Conservation (phyloP, 768 basidiomycete species). For the Amanita inopinata region DNA sequence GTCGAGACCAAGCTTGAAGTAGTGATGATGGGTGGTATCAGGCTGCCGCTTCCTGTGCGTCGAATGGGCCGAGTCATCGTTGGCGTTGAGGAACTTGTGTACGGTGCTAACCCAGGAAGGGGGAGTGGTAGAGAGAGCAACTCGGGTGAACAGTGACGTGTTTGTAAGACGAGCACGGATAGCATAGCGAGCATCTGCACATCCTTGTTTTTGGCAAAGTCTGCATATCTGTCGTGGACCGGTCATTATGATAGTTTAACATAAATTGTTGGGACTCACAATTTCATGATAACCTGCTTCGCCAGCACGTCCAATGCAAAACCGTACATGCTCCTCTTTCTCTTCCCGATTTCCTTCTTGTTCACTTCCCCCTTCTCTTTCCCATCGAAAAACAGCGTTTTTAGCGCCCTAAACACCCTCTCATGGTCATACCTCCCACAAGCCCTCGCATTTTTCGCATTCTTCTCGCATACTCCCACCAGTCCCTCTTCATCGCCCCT, state of each 20-base stretch:
- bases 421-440: constrained; percentile 64
- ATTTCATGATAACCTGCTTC: constrained; percentile 29
- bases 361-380: constrained; percentile 11
- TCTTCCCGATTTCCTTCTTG: constrained; percentile 6
- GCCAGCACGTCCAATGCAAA: constrained; percentile 25
- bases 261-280: constrained; percentile 30
- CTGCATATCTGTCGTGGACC: constrained; percentile 23
- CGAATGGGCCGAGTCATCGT: too few species aligned
- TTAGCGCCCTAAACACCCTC: constrained; percentile 50
- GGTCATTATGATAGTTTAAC: constrained; percentile 2
- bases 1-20: not conserved
- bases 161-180: constrained; percentile 56
- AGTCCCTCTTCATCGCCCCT: constrained; percentile 23
- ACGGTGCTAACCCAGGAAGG: constrained; percentile 1
- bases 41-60: too few species aligned
- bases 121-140: constrained; percentile 6
- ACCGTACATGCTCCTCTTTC: constrained; percentile 7
- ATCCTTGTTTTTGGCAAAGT: constrained; percentile 44
- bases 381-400: constrained; percentile 30
- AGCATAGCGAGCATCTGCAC: constrained; percentile 79
- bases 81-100: not conserved
- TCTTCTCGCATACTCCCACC: constrained; percentile 43
- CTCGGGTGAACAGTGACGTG: constrained; percentile 11
- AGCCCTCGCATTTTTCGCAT: constrained; percentile 48
- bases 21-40: too few species aligned